These are phyloP conservation scores for Vaccinium myrtillus DNA, from an alignment of 148 eudicot genomes.

Conservation along the genomic window DNA sequence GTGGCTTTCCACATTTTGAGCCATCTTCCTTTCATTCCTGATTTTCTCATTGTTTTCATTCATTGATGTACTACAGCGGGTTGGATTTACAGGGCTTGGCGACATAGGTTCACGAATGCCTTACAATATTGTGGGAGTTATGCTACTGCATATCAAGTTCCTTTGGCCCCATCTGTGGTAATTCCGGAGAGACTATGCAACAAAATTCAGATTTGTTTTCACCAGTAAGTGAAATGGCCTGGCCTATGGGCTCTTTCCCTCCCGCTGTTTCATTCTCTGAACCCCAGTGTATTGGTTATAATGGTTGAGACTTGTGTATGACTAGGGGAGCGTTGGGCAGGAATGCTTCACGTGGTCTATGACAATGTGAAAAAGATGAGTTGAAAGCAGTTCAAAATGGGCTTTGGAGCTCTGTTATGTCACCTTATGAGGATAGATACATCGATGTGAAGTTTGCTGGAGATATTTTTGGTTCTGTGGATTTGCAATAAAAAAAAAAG, in stretches of 20 bases:
- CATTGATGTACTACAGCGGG: conserved; percentile 43
- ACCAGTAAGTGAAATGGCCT: conserved; percentile 45
- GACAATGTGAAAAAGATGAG: conserved; percentile 76
- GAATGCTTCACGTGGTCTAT: conserved; percentile 70
- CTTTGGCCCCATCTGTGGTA: conserved; percentile 71
- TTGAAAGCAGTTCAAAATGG: conserved; percentile 74
- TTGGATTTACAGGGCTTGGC: conserved; percentile 93
- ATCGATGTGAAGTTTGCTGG: conserved; percentile 76
- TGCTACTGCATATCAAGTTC: conserved; percentile 55
- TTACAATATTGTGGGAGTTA: conserved; percentile 53
- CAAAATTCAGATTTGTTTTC: conserved; percentile 80
- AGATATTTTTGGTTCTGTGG: conserved; percentile 69
- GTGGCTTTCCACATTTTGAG: too few relatives aligned
- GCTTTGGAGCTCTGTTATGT: conserved; percentile 60
- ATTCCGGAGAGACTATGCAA: conserved; percentile 70
- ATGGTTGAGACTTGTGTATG: not conserved
- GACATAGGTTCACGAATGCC: conserved; percentile 98
- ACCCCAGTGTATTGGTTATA: not conserved
- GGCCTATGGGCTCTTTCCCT: not conserved
- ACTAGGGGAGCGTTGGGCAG: conserved; percentile 37
- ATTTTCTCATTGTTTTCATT: not conserved
- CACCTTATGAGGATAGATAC: conserved; percentile 76
- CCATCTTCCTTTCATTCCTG: not conserved
- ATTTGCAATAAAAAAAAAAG: conserved; percentile 80
- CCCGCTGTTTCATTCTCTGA: not conserved